phyloP scores from a whole-genome alignment of 2,329 filamentous ascomycete genomes.

The Penicillium polonicum region DNA sequence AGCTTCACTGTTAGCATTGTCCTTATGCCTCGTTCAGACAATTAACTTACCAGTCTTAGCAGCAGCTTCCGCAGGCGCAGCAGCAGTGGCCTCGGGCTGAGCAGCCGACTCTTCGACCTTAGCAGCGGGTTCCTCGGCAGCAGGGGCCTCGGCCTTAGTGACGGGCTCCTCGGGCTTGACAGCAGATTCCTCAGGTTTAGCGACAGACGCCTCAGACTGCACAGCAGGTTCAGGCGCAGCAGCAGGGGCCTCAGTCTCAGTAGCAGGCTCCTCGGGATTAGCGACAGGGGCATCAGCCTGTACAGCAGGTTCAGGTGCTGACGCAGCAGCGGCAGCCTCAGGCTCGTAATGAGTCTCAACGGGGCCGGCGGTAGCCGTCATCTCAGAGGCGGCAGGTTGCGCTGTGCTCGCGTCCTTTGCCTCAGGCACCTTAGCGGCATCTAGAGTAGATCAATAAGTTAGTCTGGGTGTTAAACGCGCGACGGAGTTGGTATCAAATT shows the following conservation, averaged over 20 bases:
- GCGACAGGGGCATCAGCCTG: not conserved
- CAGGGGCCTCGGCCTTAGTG: not conserved
- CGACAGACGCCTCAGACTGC: not conserved
- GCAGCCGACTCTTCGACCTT: not conserved
- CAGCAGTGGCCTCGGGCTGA: not conserved
- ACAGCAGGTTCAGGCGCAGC: not conserved
- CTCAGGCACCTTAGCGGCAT: not conserved
- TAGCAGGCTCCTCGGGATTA: not conserved
- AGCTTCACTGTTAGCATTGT: not conserved
- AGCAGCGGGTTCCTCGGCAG: not conserved
- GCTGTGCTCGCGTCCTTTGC: not conserved
- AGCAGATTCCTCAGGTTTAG: not conserved
- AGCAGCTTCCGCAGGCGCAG: not conserved
- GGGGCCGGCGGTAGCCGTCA: not conserved
- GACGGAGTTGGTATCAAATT: not conserved
- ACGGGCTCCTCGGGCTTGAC: not conserved
- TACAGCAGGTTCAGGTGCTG: not conserved
- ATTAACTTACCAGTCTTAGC: slow-evolving; percentile 3
- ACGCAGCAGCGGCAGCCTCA: not conserved
- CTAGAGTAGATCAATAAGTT: not conserved
- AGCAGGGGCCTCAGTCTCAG: not conserved
- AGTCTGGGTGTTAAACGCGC: not conserved
- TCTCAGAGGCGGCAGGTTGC: not conserved
- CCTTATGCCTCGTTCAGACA: not conserved
- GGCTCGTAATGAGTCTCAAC: slow-evolving; percentile 1